Evolutionary conservation across 345 rosid species (phyloP).

Genomic region (Rhodomyrtus tomentosa): DNA sequence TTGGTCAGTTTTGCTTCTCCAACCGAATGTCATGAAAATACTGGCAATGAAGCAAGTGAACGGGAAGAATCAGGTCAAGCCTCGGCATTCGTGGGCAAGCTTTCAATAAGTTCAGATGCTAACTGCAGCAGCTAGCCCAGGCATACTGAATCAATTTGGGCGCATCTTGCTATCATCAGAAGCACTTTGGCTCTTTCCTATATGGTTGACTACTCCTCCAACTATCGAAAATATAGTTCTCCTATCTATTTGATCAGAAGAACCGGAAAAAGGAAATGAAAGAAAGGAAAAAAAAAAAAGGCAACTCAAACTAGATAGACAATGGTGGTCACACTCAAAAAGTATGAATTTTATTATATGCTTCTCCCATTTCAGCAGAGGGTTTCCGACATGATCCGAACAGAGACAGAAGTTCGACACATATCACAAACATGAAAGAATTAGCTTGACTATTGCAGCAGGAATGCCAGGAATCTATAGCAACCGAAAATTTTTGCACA

Average conservation of each 20-base stretch:
- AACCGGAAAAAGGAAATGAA: not conserved
- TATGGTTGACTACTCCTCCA: not conserved
- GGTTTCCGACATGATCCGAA: not conserved
- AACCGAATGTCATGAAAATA: not conserved
- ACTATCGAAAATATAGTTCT: not conserved
- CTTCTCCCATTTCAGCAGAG: not conserved
- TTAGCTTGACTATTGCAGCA: not conserved
- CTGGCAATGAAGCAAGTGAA: not conserved
- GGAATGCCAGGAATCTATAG: not conserved
- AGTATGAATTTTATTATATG: not conserved
- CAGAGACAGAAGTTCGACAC: not conserved
- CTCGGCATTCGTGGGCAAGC: not conserved
- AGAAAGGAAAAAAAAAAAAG: not conserved
- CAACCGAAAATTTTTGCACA: not conserved
- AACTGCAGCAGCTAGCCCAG: not conserved
- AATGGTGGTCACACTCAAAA: not conserved
- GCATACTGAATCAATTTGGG: not conserved
- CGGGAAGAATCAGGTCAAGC: not conserved
- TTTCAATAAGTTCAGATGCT: not conserved
- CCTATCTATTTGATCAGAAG: not conserved
- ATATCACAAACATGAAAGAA: not conserved
- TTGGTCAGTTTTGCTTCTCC: not conserved
- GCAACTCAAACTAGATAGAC: not conserved
- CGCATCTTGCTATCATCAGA: not conserved
- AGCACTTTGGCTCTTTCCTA: not conserved